Evolutionary conservation across 495 filamentous ascomycete genomes (phyloP), one percentile per base, ranked within the genome.

Genomic region (Penicillium malachiteum): DNA sequence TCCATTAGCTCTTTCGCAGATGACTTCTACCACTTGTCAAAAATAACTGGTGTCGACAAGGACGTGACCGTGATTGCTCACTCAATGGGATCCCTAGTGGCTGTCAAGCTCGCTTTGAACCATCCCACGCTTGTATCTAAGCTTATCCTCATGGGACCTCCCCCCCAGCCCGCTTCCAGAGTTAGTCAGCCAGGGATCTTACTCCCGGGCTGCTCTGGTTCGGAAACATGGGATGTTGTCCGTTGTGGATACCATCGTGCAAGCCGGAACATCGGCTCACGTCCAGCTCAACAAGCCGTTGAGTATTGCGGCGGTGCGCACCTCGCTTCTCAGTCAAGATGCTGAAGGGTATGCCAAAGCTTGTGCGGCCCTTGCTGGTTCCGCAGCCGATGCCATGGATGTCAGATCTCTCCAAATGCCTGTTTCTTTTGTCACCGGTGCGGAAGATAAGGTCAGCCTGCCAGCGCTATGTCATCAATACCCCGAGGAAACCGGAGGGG

Each of bases 291-390:
- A 57, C 2, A 75, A 76, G 7, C 63, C 70, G 0, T 48, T 82
- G 7, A 68, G 63, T 17, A 41, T 73, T 34, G 63, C 71, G 12
- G 74, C 78, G 4, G 66, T 71, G 10, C 65, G 75, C 17, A 58
- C 68, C 43, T 78, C 71, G 35, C 60, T 82, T 13, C 60, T 78
- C 0, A 58, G 69, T 0, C 76, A 78, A 51, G 71, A 78, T 53
- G 71, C 79, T 2, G 80, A 84, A 55, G 78, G 77, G 9, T 84
- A 82, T 58, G 79, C 79, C 0, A 84, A 83, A 56, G 78, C 70
- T 0, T 83, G 79, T 50, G 65, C 71, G 11, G 79, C 80, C 11
- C 67, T 81, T 34, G 78, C 78, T 30, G 58, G 70, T 7, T 68
- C 73, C 6, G 67, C 64, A 13, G 48, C 50, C 12, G 52, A 65